Evolutionary conservation across 805 yeast genomes (phyloP).

Genomic region (Ogataea sp.): DNA sequence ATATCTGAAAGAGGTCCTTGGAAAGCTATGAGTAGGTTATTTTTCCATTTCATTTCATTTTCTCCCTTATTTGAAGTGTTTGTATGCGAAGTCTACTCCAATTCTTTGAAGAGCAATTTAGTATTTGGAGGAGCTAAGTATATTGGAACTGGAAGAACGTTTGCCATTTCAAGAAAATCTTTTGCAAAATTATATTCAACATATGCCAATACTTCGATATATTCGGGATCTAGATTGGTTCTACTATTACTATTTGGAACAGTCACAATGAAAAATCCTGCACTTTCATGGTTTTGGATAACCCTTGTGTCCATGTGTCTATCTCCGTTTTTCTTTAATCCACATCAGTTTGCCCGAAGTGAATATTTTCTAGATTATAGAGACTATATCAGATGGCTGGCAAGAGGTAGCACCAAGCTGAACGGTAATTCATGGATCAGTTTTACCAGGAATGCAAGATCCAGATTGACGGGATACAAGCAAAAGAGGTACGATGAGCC

Average conservation of each 20-base stretch:
- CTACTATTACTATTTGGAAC: conserved; percentile 70
- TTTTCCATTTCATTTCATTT: conserved; percentile 70
- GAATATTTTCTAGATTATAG: conserved; percentile 44
- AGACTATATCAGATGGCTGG: conserved; percentile 59
- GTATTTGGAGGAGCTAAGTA: conserved; percentile 90
- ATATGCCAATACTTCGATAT: conserved; percentile 70
- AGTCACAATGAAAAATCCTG: conserved; percentile 73
- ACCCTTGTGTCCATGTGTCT: conserved; percentile 36
- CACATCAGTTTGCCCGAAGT: conserved; percentile 41
- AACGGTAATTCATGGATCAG: conserved; percentile 75
- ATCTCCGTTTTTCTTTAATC: conserved; percentile 46
- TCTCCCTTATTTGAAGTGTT: conserved; percentile 93
- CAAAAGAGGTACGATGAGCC: conserved; percentile 48
- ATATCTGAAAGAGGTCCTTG: conserved; percentile 76
- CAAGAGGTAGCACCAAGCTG: conserved; percentile 66
- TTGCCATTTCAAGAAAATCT: conserved; percentile 76
- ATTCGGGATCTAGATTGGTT: conserved; percentile 65
- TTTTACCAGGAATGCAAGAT: conserved; percentile 67
- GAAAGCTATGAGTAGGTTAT: conserved; percentile 63
- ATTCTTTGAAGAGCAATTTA: conserved; percentile 64
- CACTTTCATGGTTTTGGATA: conserved; percentile 54
- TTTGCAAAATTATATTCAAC: conserved; percentile 68
- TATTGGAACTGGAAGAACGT: conserved; percentile 89
- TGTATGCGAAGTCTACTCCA: conserved; percentile 88
- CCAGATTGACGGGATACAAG: conserved; percentile 89